phyloP scores from a whole-genome alignment of 371 early-diverging fungal genomes.

The Gilbertella persicaria region DNA sequence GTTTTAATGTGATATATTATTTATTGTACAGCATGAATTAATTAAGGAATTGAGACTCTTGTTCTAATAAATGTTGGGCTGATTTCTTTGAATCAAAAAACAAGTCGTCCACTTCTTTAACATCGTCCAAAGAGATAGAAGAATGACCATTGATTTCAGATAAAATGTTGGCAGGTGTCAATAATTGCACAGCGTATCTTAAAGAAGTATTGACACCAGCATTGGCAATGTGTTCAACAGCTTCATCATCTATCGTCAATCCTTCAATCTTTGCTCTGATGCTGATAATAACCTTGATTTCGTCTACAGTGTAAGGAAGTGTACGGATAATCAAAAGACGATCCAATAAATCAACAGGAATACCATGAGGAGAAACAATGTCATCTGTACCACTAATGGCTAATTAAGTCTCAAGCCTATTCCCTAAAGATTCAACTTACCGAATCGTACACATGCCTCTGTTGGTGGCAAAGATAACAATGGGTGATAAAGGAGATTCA shows the following conservation, averaged over 20 bases:
- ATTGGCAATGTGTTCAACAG: conserved; percentile 77
- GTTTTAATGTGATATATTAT: conserved; percentile 14
- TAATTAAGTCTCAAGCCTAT: not conserved
- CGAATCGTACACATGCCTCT: conserved; percentile 95
- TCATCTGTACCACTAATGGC: conserved; percentile 84
- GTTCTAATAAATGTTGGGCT: conserved; percentile 62
- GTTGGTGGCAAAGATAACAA: conserved; percentile 97
- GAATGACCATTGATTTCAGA: conserved; percentile 84
- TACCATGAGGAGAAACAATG: conserved; percentile 90
- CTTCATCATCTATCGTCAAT: conserved; percentile 73
- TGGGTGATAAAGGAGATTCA: conserved; percentile 94
- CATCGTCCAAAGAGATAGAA: conserved; percentile 77
- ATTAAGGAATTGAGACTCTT: conserved; percentile 42
- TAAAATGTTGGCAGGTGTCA: conserved; percentile 90
- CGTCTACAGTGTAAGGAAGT: conserved; percentile 87
- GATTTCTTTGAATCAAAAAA: conserved; percentile 94
- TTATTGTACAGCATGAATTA: conserved; percentile 4
- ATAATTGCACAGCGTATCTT: conserved; percentile 96
- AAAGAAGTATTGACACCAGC: conserved; percentile 84
- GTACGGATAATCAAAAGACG: conserved; percentile 96
- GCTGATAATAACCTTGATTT: conserved; percentile 88
- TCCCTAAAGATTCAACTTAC: conserved; percentile 28
- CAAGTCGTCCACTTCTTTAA: conserved; percentile 81
- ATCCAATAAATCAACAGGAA: conserved; percentile 97
- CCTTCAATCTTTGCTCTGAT: conserved; percentile 93